Conservation (phyloP, 768 basidiomycete genomes). For the Rickenella mellea region DNA sequence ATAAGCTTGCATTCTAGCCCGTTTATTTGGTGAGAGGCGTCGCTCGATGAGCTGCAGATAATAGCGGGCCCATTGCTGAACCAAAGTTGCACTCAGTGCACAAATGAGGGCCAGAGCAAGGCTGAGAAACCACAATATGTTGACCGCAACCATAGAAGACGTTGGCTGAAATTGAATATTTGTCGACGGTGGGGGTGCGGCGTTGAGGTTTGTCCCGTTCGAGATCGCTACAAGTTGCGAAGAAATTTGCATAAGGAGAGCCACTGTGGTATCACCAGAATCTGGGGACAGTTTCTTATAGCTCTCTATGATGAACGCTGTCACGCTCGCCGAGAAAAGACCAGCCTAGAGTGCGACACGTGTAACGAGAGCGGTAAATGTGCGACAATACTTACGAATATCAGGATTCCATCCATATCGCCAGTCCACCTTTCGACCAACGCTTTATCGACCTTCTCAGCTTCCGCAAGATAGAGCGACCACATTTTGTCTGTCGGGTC, state of each 20-base stretch:
- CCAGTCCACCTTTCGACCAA: slow-evolving; percentile 6
- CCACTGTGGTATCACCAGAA: neutral
- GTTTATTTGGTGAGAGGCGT: too few species aligned
- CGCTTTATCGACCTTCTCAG: slow-evolving; percentile 6
- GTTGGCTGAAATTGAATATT: too few species aligned
- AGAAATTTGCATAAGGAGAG: too few species aligned
- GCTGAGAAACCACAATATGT: slow-evolving; percentile 6
- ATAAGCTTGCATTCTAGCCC: too few species aligned
- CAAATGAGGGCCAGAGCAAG: slow-evolving; percentile 6
- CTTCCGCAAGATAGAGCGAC: slow-evolving; percentile 3
- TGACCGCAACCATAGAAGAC: slow-evolving; percentile 4
- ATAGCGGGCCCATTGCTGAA: slow-evolving; percentile 9
- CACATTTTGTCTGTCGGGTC: slow-evolving; percentile 4
- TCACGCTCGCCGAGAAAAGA: slow-evolving; percentile 10
- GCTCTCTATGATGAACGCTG: slow-evolving; percentile 10
- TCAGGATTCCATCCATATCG: slow-evolving; percentile 8
- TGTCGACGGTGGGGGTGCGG: too few species aligned
- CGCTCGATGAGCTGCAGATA: too few species aligned
- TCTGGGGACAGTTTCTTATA: slow-evolving; percentile 7
- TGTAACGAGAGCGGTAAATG: neutral
- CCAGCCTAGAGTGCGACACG: slow-evolving; percentile 1
- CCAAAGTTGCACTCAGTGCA: slow-evolving; percentile 4
- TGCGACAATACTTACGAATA: slow-evolving; percentile 8
- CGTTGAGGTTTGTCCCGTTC: too few species aligned
- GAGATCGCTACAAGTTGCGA: too few species aligned